Evolutionary conservation across 148 eudicot genomes (phyloP).

Genomic region (Gaultheria prostrata): DNA sequence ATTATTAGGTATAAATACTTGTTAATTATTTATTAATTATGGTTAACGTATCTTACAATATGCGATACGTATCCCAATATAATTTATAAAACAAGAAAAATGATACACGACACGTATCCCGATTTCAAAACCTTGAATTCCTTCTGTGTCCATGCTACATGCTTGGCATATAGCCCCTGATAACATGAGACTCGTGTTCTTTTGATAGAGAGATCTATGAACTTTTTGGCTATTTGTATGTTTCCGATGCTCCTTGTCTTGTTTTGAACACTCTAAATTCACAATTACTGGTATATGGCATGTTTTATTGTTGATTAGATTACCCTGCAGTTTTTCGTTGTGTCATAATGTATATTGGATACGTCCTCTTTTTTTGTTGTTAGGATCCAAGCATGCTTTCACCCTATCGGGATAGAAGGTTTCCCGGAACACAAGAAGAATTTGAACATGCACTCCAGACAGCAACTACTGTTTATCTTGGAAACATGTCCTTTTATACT

Average conservation of each 20-base stretch:
- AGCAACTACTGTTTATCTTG: conserved; percentile 78
- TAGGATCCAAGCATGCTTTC: conserved; percentile 63
- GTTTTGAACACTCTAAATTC: background rate
- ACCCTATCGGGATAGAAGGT: conserved; percentile 89
- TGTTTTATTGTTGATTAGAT: background rate
- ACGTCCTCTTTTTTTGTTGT: background rate
- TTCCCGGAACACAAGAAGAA: conserved; percentile 84
- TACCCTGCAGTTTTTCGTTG: background rate
- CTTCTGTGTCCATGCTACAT: too few species aligned
- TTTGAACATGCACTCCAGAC: conserved; percentile 78
- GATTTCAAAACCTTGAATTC: too few species aligned
- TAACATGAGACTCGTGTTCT: background rate
- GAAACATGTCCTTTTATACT: conserved; percentile 96
- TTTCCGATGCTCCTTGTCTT: background rate
- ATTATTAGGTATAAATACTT: too few species aligned
- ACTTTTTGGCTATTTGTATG: background rate
- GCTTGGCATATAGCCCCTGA: background rate
- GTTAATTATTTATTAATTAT: too few species aligned
- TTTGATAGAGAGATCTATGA: background rate
- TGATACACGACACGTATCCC: too few species aligned
- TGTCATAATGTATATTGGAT: background rate
- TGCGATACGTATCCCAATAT: too few species aligned
- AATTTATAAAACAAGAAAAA: too few species aligned
- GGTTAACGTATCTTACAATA: too few species aligned
- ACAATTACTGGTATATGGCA: background rate